Percentiles rank a stretch among this genome's conserved stretches.
phyloP scores from a whole-genome alignment of 2,329 filamentous ascomycete species.

The Arthrinium puccinioides region DNA sequence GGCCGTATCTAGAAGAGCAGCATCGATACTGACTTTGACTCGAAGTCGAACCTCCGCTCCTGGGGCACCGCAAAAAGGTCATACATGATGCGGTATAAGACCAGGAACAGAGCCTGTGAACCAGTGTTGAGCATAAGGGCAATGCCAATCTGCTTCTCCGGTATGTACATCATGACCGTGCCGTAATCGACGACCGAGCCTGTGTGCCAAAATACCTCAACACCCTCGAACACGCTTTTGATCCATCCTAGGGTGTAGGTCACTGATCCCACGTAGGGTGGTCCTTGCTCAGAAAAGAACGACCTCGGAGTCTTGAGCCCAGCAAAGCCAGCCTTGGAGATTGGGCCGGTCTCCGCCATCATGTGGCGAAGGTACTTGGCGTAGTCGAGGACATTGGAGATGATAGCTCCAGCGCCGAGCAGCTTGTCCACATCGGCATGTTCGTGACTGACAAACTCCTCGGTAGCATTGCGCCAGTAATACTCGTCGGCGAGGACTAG shows the following conservation, averaged over 20 bases:
- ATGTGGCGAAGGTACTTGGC: constrained; percentile 24
- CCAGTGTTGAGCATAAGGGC: constrained; percentile 20
- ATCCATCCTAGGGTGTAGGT: constrained; percentile 24
- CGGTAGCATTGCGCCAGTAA: constrained; percentile 23
- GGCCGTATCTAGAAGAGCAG: neutral
- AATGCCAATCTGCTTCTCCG: constrained; percentile 22
- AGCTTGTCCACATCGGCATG: constrained; percentile 20
- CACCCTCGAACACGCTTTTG: constrained; percentile 15
- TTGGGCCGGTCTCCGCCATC: constrained; percentile 18
- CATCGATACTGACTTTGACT: constrained; percentile 4
- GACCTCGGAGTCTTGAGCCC: constrained; percentile 21
- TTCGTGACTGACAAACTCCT: constrained; percentile 15
- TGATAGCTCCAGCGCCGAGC: constrained; percentile 35
- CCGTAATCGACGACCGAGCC: constrained; percentile 21
- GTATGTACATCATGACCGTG: constrained; percentile 24
- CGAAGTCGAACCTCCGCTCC: constrained; percentile 7
- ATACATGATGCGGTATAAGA: constrained; percentile 21
- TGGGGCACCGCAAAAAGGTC: constrained; percentile 15
- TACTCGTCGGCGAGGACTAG: constrained; percentile 34
- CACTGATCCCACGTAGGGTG: constrained; percentile 11
- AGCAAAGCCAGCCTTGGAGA: constrained; percentile 17
- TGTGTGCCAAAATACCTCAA: constrained; percentile 20
- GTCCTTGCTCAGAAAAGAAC: constrained; percentile 6
- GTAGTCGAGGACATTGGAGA: constrained; percentile 31
- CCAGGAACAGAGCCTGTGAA: constrained; percentile 7